Base-by-base conservation (phyloP, 2,329 filamentous ascomycete genomes). In the Byssochlamys sp. region DNA sequence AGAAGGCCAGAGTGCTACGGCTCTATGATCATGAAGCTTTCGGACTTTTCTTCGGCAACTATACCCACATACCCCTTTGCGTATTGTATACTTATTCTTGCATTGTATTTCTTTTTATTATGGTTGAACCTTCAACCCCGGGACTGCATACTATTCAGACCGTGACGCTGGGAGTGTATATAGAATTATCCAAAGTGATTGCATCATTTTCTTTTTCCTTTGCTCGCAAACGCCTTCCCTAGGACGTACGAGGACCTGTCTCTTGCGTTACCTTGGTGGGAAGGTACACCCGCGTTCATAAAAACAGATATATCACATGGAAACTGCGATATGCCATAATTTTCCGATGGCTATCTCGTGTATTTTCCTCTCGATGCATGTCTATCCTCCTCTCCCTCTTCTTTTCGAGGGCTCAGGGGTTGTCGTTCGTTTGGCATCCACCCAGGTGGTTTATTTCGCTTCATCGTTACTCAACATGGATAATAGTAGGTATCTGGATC, bases 11-110 rank as follows among this genome's bases (percentile, higher is more conserved):
- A 66, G 64, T 53, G 68, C 69, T 45, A 67, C 69, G 57, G 66
- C 69, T 57, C 70, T 67, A 68, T 72, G 67, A 73, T 67, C 55
- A 68, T 63, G 67, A 69, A 60, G 56, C 29, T 58, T 39, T 56
- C 58, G 56, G 45, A 58, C 48, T 31, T 58, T 60, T 60, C 31
- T 56, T 50, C 45, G 54, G 27, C 53, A 24, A 26, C 35, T 57
- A 53, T 54, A 53, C 58, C 49, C 55, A 27, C 25, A 31, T 59
- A 54, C 61, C 58, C 58, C 56, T 61, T 64, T 65, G 66, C 56
- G 65, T 62, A 66, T 65, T 51, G 49, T 26, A n/a, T 51, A 28
- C 27, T 51, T 26, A 28, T 51, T 51, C 27, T 51, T 51, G 12
- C 29, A 31, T 51, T 28, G 25, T 5, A 26, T 51, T 28, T 11